Evolutionary conservation across 164 flowering plant genomes (phyloP).

Genomic region (Platanus orientalis): DNA sequence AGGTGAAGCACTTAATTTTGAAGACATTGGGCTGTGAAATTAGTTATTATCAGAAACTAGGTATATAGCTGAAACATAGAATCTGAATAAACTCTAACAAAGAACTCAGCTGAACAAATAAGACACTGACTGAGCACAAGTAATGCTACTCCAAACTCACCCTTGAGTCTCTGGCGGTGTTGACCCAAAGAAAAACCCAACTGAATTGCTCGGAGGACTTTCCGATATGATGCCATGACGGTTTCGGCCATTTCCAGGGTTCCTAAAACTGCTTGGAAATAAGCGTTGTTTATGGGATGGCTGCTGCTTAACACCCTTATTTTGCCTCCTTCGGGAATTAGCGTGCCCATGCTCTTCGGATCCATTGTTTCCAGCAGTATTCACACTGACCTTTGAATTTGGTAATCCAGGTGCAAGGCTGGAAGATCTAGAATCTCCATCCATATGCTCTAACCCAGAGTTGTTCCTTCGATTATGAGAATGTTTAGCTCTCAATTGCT

Average conservation of each 20-base stretch:
- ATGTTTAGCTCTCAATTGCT: conserved; percentile 65
- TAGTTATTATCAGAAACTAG: neutral
- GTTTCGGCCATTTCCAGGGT: conserved; percentile 53
- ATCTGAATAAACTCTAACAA: no score
- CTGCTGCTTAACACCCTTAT: conserved; percentile 48
- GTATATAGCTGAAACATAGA: no score
- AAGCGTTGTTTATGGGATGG: conserved; percentile 65
- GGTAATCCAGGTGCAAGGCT: conserved; percentile 24
- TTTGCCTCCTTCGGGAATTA: conserved; percentile 53
- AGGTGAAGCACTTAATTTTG: conserved; percentile 77
- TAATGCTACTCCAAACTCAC: conserved; percentile 32
- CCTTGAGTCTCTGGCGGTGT: conserved; percentile 86
- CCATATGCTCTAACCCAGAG: conserved; percentile 32
- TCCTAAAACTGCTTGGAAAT: conserved; percentile 60
- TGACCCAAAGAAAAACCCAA: conserved; percentile 92
- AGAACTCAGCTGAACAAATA: no score
- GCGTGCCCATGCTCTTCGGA: conserved; percentile 44
- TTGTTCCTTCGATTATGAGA: conserved; percentile 36
- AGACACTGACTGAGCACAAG: no score
- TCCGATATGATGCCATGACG: conserved; percentile 62
- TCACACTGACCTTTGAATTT: conserved; percentile 30
- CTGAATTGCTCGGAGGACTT: conserved; percentile 89
- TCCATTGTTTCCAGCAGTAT: conserved; percentile 25
- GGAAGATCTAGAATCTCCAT: conserved; percentile 40
- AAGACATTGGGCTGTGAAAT: conserved; percentile 52